A percentile compares a stretch with the other conserved stretches of the same genome.
Evolutionary conservation across 2,329 filamentous ascomycete species (phyloP).

Genomic region (Exophiala spinifera): DNA sequence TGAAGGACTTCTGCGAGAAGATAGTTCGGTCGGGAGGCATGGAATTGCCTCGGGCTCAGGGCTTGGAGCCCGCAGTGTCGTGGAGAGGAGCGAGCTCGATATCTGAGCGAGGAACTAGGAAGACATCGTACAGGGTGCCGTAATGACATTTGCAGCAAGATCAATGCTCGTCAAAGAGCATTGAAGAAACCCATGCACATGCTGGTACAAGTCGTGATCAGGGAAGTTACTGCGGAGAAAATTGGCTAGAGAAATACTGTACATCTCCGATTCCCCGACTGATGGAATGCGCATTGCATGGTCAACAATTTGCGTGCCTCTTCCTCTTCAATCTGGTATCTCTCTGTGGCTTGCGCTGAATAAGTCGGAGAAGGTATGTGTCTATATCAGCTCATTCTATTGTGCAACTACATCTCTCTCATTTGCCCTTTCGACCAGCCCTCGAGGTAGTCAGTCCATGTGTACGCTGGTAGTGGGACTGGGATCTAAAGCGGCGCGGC

Average conservation of each 20-base stretch:
- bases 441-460: no score
- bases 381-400: no score
- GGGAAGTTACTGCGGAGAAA: neutral
- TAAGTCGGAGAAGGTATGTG: no score
- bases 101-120: neutral
- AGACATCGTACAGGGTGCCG: neutral
- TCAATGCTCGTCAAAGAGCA: neutral
- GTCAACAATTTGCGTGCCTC: no score
- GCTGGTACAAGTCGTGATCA: neutral
- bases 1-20: constrained; percentile 17
- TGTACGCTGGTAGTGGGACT: neutral
- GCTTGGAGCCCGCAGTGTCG: neutral
- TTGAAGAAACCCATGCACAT: no score
- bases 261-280: neutral
- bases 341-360: no score
- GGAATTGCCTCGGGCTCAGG: constrained; percentile 38
- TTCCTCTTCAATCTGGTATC: no score
- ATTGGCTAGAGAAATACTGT: neutral
- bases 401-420: no score
- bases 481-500: neutral
- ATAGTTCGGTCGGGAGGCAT: constrained; percentile 45
- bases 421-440: no score
- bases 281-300: no score
- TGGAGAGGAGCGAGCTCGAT: neutral
- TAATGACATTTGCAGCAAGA: neutral